Conservation (phyloP, 2,329 filamentous ascomycete genomes). For the Boeremia lycopersici region DNA sequence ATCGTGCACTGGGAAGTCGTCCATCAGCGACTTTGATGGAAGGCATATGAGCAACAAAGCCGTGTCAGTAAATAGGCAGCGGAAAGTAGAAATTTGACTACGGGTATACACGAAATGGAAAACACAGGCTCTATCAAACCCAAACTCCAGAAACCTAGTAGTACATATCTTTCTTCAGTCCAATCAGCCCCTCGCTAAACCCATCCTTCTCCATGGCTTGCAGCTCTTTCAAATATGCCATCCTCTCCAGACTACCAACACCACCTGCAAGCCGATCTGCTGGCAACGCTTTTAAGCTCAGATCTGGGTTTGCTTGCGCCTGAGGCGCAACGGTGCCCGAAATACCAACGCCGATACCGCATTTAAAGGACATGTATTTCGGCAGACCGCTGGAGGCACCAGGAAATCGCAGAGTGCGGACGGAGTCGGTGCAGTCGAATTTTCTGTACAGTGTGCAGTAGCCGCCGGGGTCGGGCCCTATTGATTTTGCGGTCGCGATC, state of each 20-base stretch:
- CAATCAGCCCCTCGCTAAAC: constrained; percentile 40
- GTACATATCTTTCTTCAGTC: constrained; percentile 38
- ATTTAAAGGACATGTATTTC: constrained; percentile 33
- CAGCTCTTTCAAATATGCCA: constrained; percentile 25
- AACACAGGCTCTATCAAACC: not conserved
- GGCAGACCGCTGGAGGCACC: constrained; percentile 28
- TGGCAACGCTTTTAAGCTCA: constrained; percentile 3
- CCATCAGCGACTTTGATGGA: no score
- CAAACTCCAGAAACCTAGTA: constrained; percentile 19
- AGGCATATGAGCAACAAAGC: not conserved
- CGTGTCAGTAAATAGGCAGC: no score
- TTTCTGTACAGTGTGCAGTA: constrained; percentile 35
- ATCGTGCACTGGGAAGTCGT: no score
- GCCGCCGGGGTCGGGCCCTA: constrained; percentile 41
- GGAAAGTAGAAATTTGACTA: constrained; percentile 7
- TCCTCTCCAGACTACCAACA: constrained; percentile 29
- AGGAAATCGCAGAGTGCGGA: constrained; percentile 34
- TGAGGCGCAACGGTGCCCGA: constrained; percentile 11
- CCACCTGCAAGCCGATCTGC: constrained; percentile 31
- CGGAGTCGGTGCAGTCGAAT: constrained; percentile 28
- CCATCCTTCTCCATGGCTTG: constrained; percentile 35
- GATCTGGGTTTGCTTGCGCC: not conserved
- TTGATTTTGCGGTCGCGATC: constrained; percentile 32
- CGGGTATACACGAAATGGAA: constrained; percentile 16
- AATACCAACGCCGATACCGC: constrained; percentile 19